Conservation (phyloP, 2,329 filamentous ascomycete genomes). For the Setomelanomma holmii region DNA sequence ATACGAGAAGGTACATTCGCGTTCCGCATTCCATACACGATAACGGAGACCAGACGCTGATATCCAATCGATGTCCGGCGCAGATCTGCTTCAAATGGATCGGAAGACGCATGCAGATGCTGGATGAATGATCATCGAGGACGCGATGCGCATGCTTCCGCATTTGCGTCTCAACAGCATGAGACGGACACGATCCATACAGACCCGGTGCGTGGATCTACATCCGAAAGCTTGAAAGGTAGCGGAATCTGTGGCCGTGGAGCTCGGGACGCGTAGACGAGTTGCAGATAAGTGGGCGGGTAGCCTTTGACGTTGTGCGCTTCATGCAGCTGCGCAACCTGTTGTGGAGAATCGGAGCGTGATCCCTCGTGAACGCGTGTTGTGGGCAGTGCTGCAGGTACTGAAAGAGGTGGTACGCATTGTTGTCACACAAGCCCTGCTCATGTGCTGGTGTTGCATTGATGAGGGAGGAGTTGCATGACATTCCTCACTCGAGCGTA, state of each 20-base stretch:
- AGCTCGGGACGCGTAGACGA: not conserved
- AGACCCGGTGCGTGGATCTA: not conserved
- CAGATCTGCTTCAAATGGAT: too few species aligned
- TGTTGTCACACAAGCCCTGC: not conserved
- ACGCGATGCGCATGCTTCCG: not conserved
- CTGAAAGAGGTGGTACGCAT: not conserved
- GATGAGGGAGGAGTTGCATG: not conserved
- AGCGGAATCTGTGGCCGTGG: not conserved
- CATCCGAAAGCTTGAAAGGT: not conserved
- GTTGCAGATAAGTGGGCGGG: not conserved
- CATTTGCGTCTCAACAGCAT: not conserved
- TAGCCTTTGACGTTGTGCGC: not conserved
- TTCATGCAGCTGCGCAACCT: too few species aligned
- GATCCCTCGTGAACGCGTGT: too few species aligned
- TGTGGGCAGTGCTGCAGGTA: too few species aligned
- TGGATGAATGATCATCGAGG: not conserved
- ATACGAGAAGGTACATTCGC: too few species aligned
- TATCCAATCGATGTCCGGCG: too few species aligned
- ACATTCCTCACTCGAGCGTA: not conserved
- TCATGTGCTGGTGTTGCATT: not conserved
- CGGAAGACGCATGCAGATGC: not conserved
- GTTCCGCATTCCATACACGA: not conserved
- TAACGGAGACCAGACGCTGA: too few species aligned
- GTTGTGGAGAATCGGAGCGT: too few species aligned
- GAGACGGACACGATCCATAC: not conserved